Conservation (phyloP, 345 rosid species). For the Cochlearia excelsa region DNA sequence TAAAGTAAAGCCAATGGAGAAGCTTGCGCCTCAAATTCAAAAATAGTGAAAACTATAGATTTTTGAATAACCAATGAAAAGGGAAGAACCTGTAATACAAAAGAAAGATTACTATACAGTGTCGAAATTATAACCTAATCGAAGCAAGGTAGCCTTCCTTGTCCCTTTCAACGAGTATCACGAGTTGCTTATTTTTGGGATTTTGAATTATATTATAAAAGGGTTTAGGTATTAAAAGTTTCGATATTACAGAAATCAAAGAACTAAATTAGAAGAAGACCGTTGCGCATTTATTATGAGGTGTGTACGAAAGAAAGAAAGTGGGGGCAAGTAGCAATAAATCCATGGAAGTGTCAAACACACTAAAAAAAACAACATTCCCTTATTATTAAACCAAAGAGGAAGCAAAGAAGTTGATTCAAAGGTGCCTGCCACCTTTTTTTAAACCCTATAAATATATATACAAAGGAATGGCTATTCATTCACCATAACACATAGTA, state of each 20-base stretch:
- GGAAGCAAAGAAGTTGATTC: conserved; percentile 82
- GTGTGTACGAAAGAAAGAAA: background rate
- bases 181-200: conserved; percentile 1
- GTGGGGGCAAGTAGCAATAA: background rate
- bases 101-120: conserved; percentile 1
- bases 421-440: conserved; percentile 11
- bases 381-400: conserved; percentile 37
- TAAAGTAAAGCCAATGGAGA: no score
- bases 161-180: conserved; percentile 27
- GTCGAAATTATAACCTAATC: background rate
- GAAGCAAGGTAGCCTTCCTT: conserved; percentile 34
- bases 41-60: conserved; percentile 1
- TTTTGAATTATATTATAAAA: no score
- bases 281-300: no score
- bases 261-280: no score
- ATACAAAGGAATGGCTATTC: background rate
- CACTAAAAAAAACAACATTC: conserved; percentile 17
- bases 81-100: conserved; percentile 30
- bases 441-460: conserved; percentile 15
- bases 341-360: conserved; percentile 27
- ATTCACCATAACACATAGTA: conserved; percentile 20
- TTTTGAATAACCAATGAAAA: conserved; percentile 16
- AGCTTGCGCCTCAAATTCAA: conserved; percentile 16
- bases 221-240: no score
- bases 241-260: no score